phyloP scores from a whole-genome alignment of 306 rosid genomes.

The Sesbania bispinosa region DNA sequence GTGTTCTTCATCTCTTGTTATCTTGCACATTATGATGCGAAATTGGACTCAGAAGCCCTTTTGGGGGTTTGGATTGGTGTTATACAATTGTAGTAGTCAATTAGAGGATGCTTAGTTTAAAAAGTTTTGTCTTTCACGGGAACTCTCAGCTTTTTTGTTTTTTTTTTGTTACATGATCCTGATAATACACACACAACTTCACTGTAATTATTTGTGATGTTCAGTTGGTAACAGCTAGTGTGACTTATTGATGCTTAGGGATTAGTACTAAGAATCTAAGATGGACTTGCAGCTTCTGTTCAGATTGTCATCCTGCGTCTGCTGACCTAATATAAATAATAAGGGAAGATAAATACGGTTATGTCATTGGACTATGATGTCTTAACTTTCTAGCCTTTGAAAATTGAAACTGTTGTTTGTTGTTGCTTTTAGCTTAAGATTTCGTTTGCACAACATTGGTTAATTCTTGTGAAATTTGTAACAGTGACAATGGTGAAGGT shows the following conservation, averaged over 20 bases:
- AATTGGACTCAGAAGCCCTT: neutral
- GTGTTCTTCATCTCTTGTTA: neutral
- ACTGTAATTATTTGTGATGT: no score
- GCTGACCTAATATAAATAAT: neutral
- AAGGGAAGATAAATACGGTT: neutral
- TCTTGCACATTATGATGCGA: neutral
- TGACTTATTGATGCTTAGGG: neutral
- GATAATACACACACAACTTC: no score
- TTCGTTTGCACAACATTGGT: neutral
- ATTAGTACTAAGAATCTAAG: neutral
- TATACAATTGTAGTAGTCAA: no score
- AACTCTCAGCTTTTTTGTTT: neutral
- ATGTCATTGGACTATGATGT: neutral
- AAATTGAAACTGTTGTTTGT: no score
- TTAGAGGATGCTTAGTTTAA: neutral
- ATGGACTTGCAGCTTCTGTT: neutral
- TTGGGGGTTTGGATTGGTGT: neutral
- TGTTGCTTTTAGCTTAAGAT: neutral
- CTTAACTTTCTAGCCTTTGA: neutral
- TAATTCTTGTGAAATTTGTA: neutral
- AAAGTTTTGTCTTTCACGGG: neutral
- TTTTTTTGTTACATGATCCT: neutral
- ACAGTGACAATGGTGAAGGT: conserved; percentile 42
- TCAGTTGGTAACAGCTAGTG: neutral
- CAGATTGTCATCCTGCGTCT: neutral